phyloP scores from a whole-genome alignment of 2,329 filamentous ascomycete species.

The Cylindrodendrum hubeiense region DNA sequence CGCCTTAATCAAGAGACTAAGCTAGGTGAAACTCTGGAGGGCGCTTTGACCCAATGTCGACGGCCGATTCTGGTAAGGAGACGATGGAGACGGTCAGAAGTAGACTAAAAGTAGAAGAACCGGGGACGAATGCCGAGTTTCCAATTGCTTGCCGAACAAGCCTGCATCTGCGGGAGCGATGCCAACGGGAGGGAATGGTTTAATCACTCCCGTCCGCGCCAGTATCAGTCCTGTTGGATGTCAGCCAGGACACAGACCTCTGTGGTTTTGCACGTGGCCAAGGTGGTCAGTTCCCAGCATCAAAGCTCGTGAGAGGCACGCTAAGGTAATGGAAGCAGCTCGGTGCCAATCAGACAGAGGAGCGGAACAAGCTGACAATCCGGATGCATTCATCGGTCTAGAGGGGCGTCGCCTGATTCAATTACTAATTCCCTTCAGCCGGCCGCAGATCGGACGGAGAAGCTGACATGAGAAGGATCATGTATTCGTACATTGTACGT shows the following conservation, averaged over 20 bases:
- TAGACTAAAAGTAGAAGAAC: constrained; percentile 22
- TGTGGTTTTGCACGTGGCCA: constrained; percentile 27
- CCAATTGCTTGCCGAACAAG: constrained; percentile 4
- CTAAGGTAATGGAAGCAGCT: constrained; percentile 17
- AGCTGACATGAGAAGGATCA: constrained; percentile 14
- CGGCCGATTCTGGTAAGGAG: constrained; percentile 20
- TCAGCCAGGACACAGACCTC: constrained; percentile 1
- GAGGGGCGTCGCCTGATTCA: constrained; percentile 23
- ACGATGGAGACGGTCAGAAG: constrained; percentile 14
- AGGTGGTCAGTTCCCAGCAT: constrained; percentile 9
- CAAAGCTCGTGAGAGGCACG: constrained; percentile 17
- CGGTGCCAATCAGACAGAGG: constrained; percentile 15
- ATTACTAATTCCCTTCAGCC: constrained; percentile 6
- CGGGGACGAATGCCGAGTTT: constrained; percentile 1
- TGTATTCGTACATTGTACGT: neutral
- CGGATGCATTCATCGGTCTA: constrained; percentile 24
- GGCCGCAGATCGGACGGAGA: constrained; percentile 3
- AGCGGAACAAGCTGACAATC: constrained; percentile 15
- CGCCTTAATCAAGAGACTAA: constrained; percentile 36
- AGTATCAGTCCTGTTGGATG: neutral
- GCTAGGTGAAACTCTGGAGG: constrained; percentile 41
- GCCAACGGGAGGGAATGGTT: constrained; percentile 10
- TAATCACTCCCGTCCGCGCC: constrained; percentile 6
- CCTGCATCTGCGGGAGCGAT: constrained; percentile 11
- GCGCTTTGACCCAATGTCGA: constrained; percentile 38